A percentile compares a stretch with the other conserved stretches of the same genome.
Evolutionary conservation across 345 rosid species (phyloP).

Genomic region (Viola odorata): DNA sequence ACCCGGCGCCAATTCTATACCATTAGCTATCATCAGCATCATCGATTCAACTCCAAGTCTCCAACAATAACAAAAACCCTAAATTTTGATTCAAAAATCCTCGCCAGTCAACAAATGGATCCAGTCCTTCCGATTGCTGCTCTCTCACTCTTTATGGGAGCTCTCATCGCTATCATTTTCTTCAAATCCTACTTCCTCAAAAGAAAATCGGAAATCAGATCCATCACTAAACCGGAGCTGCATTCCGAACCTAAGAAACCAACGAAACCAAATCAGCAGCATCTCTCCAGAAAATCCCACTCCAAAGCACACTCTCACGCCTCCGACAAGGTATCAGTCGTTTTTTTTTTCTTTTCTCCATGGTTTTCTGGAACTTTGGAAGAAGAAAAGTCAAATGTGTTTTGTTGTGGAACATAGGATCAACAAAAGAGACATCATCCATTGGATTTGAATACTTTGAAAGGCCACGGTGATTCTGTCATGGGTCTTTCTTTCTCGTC

Average conservation of each 20-base stretch:
- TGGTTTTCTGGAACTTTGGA: not conserved
- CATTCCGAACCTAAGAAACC: conserved; percentile 50
- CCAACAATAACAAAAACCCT: too few species aligned
- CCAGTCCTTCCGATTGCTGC: conserved; percentile 37
- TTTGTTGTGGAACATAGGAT: conserved; percentile 38
- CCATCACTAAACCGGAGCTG: conserved; percentile 58
- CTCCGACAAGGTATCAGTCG: conserved; percentile 47
- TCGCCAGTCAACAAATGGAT: conserved; percentile 44
- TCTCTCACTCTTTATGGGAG: conserved; percentile 61
- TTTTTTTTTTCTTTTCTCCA: too few species aligned
- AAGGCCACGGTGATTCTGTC: conserved; percentile 93
- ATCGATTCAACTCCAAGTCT: too few species aligned
- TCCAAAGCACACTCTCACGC: conserved; percentile 57
- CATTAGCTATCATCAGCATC: too few species aligned
- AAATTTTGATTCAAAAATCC: not conserved
- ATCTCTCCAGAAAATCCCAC: conserved; percentile 48
- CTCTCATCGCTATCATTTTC: conserved; percentile 63
- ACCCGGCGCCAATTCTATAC: too few species aligned
- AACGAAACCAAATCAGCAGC: conserved; percentile 40
- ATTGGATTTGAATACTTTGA: conserved; percentile 87
- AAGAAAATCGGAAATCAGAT: conserved; percentile 72
- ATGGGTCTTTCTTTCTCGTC: conserved; percentile 70
- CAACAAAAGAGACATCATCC: conserved; percentile 77
- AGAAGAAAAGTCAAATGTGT: not conserved
- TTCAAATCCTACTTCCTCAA: conserved; percentile 66